These are phyloP conservation scores for Erigeron philadelphicus DNA, from an alignment of 140 eudicot genomes.

Conservation along the genomic window DNA sequence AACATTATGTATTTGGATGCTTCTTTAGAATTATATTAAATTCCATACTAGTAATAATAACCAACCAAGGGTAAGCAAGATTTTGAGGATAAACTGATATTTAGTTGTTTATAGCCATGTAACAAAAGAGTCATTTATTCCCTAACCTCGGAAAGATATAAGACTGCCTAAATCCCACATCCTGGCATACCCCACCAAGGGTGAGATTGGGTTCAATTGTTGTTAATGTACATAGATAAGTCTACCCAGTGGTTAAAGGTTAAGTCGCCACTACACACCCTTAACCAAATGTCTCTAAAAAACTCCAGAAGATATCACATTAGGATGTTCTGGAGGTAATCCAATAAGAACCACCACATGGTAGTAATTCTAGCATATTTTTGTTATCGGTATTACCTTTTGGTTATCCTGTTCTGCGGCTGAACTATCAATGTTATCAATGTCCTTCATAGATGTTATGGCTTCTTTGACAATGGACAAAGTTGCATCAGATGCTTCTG, in stretches of 20 bases:
- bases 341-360: background rate
- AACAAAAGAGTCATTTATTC: background rate
- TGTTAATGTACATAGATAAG: no score
- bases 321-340: background rate
- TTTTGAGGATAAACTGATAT: background rate
- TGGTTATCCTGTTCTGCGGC: constrained; percentile 37
- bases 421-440: constrained; percentile 44
- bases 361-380: background rate
- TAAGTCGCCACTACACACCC: no score
- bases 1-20: background rate
- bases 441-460: constrained; percentile 48
- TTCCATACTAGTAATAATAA: constrained; percentile 19
- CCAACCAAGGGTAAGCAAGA: constrained; percentile 1
- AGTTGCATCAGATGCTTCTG: constrained; percentile 66
- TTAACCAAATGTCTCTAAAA: background rate
- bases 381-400: constrained; percentile 24
- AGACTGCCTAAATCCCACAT: no score
- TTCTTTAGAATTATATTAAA: background rate
- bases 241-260: background rate
- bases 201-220: no score
- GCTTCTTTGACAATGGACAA: constrained; percentile 52
- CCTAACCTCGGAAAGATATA: no score
- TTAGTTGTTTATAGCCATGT: constrained; percentile 8
- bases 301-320: background rate
- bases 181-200: no score